phyloP scores from a whole-genome alignment of 345 rosid genomes.

The Eucalyptus shirleyi region DNA sequence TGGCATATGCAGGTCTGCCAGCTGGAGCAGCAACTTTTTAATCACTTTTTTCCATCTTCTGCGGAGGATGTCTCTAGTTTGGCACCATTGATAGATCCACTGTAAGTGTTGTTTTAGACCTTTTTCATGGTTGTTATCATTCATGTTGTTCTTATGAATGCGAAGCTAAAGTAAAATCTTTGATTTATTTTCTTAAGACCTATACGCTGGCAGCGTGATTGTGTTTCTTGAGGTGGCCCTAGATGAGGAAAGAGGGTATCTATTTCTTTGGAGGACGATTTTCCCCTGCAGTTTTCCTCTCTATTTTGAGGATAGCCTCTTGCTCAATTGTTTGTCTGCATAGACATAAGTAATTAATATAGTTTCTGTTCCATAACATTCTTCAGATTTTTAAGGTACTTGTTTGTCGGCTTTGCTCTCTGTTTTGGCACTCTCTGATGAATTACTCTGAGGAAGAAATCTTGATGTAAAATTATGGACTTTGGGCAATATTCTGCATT shows the following conservation, averaged over 20 bases:
- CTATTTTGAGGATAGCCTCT: not conserved
- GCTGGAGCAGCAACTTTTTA: conserved; percentile 91
- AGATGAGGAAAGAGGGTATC: not conserved
- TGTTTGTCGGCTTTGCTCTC: not conserved
- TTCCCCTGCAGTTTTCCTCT: not conserved
- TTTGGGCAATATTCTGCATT: not conserved
- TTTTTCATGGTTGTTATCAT: not conserved
- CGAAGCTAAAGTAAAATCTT: not conserved
- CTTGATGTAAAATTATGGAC: not conserved
- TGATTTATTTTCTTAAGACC: not conserved
- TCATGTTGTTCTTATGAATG: not conserved
- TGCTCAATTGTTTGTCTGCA: not conserved
- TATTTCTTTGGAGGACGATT: not conserved
- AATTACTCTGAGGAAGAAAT: not conserved
- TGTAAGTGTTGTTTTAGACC: conserved; percentile 47
- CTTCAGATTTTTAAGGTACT: not conserved
- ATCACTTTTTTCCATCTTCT: conserved; percentile 89
- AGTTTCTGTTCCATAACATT: not conserved
- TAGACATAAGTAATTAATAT: not conserved
- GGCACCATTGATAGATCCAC: conserved; percentile 88
- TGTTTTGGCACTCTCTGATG: not conserved
- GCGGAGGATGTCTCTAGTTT: conserved; percentile 81
- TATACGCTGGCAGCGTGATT: not conserved
- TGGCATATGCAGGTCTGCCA: conserved; percentile 74
- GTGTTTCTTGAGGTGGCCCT: not conserved